Conservation (phyloP, 2,329 filamentous ascomycete species). For the Monilinia fructicola region DNA sequence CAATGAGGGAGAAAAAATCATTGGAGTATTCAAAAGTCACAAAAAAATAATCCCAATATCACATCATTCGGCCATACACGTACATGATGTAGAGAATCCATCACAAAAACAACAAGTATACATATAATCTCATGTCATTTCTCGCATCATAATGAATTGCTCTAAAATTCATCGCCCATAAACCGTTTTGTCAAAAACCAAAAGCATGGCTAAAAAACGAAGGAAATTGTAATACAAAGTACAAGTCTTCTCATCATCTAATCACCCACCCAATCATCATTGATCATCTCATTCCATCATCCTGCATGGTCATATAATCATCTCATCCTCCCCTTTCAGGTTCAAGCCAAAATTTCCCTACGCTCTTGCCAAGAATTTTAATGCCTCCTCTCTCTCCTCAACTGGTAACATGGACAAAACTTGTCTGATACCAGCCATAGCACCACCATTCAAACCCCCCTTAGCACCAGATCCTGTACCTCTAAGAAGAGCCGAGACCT, state of each 20-base stretch:
- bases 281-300: background rate
- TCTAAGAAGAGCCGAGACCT: slow-evolving; percentile 68
- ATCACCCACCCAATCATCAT: background rate
- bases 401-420: slow-evolving; percentile 84
- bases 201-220: background rate
- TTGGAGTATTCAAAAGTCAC: no score
- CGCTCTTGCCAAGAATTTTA: slow-evolving; percentile 38
- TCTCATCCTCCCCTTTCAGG: background rate
- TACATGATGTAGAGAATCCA: no score
- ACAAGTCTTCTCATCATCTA: background rate
- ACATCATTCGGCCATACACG: no score
- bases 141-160: background rate
- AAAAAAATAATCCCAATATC: no score
- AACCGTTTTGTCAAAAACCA: background rate
- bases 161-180: background rate
- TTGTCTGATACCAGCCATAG: slow-evolving; percentile 67
- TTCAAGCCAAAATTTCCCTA: slow-evolving; percentile 15
- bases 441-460: slow-evolving; percentile 62
- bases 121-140: background rate
- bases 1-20: background rate
- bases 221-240: slow-evolving; percentile 7
- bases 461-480: slow-evolving; percentile 55
- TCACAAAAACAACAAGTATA: no score
- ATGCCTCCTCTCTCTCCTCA: slow-evolving; percentile 69
- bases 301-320: background rate